These are phyloP conservation scores for Cronartium quercuum DNA, from an alignment of 1,284 basidiomycete species.

Conservation along the genomic window DNA sequence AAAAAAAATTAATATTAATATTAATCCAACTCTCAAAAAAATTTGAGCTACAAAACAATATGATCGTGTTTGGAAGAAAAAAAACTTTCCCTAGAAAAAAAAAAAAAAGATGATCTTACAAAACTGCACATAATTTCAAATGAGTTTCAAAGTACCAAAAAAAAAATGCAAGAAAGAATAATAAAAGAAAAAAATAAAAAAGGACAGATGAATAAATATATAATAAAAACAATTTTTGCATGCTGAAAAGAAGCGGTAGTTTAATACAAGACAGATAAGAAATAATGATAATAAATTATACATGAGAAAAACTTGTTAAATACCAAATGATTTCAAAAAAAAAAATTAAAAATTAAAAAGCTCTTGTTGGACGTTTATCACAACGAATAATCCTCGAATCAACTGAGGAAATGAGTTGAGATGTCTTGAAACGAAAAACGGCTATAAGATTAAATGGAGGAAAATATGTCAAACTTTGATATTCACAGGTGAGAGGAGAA, in stretches of 20 bases:
- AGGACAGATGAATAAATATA: not conserved
- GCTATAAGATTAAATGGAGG: not conserved
- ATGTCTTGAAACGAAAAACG: not conserved
- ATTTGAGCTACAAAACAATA: no score
- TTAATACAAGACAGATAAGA: not conserved
- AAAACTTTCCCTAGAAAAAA: no score
- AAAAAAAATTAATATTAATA: no score
- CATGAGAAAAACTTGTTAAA: not conserved
- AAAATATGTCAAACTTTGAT: not conserved
- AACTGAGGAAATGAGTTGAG: not conserved
- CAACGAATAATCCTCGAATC: no score
- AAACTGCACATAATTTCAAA: not conserved
- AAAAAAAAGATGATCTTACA: not conserved
- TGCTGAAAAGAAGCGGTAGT: not conserved
- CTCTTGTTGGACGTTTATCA: not conserved
- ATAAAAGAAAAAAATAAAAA: not conserved
- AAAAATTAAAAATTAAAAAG: no score
- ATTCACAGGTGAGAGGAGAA: not conserved
- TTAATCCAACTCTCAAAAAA: no score
- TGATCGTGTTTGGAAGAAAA: no score
- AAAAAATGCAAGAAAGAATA: not conserved
- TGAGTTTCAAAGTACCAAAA: not conserved
- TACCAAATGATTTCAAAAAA: not conserved
- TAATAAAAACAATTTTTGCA: not conserved
- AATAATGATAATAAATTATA: not conserved